Evolutionary conservation across 345 rosid genomes (phyloP).

Genomic region (Arabidopsis suecica): DNA sequence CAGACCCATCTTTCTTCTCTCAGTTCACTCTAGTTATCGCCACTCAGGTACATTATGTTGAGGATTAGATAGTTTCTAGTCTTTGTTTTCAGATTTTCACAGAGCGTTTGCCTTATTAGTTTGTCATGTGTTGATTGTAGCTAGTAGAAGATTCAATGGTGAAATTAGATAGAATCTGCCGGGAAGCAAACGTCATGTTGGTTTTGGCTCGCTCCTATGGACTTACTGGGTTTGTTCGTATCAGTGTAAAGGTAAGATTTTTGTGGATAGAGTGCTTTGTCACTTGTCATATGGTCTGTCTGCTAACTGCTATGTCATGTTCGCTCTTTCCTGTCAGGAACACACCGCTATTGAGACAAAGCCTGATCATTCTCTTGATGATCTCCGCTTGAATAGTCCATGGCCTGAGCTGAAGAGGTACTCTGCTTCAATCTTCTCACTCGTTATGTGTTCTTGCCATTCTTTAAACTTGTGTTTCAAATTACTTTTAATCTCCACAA

Average conservation of each 20-base stretch:
- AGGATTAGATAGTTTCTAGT: not conserved
- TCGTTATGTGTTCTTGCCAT: slow-evolving; percentile 8
- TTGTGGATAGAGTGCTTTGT: slow-evolving; percentile 4
- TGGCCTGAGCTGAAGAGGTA: slow-evolving; percentile 93
- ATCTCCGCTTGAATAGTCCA: slow-evolving; percentile 91
- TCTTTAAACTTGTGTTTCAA: slow-evolving; percentile 1
- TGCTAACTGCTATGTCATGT: slow-evolving; percentile 25
- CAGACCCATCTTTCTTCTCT: slow-evolving; percentile 77
- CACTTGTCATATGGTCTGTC: slow-evolving; percentile 15
- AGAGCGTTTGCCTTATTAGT: slow-evolving; percentile 16
- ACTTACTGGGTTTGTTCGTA: slow-evolving; percentile 85
- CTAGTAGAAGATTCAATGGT: slow-evolving; percentile 81
- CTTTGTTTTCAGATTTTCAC: not conserved
- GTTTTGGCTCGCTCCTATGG: slow-evolving; percentile 95
- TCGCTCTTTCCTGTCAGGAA: slow-evolving; percentile 57
- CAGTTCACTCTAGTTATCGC: slow-evolving; percentile 90
- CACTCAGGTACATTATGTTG: slow-evolving; percentile 66
- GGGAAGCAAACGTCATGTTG: slow-evolving; percentile 87
- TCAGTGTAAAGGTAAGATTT: slow-evolving; percentile 75
- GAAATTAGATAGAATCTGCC: slow-evolving; percentile 82
- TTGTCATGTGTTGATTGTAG: slow-evolving; percentile 53
- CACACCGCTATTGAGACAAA: slow-evolving; percentile 84
- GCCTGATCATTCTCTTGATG: slow-evolving; percentile 96
- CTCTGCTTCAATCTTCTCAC: slow-evolving; percentile 6
- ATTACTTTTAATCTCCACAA: not conserved